Evolutionary conservation across 768 basidiomycete species (phyloP), one percentile per base, ranked within the genome.

Genomic region (Hemileccinum impolitum): DNA sequence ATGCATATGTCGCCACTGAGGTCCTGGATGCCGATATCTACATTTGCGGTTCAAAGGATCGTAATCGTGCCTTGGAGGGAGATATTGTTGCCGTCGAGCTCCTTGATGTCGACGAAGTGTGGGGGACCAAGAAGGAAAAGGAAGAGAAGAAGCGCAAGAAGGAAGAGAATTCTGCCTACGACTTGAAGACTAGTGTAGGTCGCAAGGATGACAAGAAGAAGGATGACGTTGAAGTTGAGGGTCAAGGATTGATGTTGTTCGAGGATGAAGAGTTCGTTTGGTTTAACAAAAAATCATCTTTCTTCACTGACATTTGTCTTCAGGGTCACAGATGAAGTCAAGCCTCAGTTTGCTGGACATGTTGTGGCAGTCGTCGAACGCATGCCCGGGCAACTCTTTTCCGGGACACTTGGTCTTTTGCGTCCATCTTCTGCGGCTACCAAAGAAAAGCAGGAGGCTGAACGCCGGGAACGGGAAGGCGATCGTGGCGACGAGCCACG

Each of bases 101-200:
- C 39, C 78, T 99, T 47, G 96, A 99, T 59, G 95, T 98, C 21
- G 94, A 97, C 61, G 94, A 97, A 70, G 94, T 96, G 13, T 91
- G 91, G 91, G 87, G 90, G 9, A 96, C 96, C 6, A 99, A 99
- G 79, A 99, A 99, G 72, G 96, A 99, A 74, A 99, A 99, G 73
- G 96, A 98, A 69, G 96, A 98, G 75, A 99, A 99, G 85, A 98
- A 99, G 76, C 80, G 95, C 63, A 98, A 98, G 75, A 99, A 99
- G 80, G 96, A 98, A 72, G 96, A 98, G 72, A 96, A 94, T 65
- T 86, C 93, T 25, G 91, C 94, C 0, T 97, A 94, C 67, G 95
- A 98, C 62, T 64, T 86, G 47, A 90, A 85, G 67, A 76, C 83
- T 6, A 75, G 72, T 37, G 79, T 75, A 31, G 87, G 84, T 51